Conservation (phyloP, 2,329 filamentous ascomycete species). For the Leptoxyphium fumago region DNA sequence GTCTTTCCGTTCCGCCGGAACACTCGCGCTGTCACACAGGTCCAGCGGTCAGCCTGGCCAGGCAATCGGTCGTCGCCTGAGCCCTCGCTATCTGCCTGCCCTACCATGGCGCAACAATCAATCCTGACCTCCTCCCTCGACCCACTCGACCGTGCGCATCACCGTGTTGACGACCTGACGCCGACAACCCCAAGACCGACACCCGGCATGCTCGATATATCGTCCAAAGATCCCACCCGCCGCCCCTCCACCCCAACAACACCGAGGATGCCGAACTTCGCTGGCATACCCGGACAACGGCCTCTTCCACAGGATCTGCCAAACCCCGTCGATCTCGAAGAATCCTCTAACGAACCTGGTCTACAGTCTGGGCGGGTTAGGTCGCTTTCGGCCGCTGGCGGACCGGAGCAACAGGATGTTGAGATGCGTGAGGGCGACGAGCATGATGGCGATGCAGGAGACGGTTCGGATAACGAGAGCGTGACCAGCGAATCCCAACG, state of each 20-base stretch:
- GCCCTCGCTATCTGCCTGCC: background rate
- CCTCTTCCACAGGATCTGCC: conserved; percentile 24
- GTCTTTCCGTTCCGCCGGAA: no score
- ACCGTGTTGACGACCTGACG: conserved; percentile 36
- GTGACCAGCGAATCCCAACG: conserved; percentile 47
- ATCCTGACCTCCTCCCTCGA: conserved; percentile 18
- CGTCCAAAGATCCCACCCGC: conserved; percentile 20
- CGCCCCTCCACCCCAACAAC: conserved; percentile 39
- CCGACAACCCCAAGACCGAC: conserved; percentile 40
- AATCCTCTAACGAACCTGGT: conserved; percentile 4
- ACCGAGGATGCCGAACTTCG: conserved; percentile 44
- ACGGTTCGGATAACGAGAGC: conserved; percentile 36
- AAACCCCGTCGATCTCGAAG: conserved; percentile 5
- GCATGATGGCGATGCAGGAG: conserved; percentile 55
- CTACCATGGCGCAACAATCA: background rate
- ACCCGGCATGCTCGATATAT: conserved; percentile 26
- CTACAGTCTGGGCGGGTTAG: conserved; percentile 31
- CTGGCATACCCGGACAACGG: conserved; percentile 30
- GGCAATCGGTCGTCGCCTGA: no score
- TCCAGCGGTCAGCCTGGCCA: conserved; percentile 4
- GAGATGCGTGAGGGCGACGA: conserved; percentile 49
- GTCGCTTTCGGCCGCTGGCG: conserved; percentile 47
- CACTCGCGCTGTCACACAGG: conserved; percentile 6
- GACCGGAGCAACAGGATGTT: conserved; percentile 52
- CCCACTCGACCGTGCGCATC: conserved; percentile 27